Base-by-base conservation (phyloP, 805 yeast genomes). In the Yamadazyma paraphyllophila region DNA sequence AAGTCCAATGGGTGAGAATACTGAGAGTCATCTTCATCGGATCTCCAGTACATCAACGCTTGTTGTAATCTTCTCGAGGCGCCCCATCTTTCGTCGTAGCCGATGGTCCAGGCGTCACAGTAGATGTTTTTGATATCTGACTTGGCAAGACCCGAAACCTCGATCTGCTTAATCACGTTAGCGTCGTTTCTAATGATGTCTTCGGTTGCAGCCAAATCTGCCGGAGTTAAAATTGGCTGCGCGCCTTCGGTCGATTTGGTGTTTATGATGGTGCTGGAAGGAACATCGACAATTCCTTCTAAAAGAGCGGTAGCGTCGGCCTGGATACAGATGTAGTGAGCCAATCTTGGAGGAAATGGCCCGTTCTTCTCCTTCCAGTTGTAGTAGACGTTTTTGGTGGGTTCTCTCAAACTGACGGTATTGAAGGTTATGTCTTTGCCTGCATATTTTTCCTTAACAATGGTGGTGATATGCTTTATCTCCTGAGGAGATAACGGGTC, bases 31-130 rank as follows among this genome's bases (percentile, higher is more conserved):
- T 85, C 88, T 66, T 82, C 89, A 60, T 81, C 71, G 11, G 81
- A 71, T 70, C 90, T 77, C 77, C 83, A 86, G 73, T 83, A 85
- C 76, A 86, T 76, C 64, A 86, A 75, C 35, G 91, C 91, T 66
- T 85, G 94, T 66, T 85, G 92, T 50, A 85, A 75, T 67, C 94
- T 76, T 63, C 79, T 76, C 41, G 80, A 74, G 38, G 85, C 78
- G 36, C 92, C 92, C 86, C 88, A 85, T 67, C 92, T 76, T 69
- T 78, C 85, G 60, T 82, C 87, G 57, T 78, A 81, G 39, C 86
- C 86, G 58, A 82, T 81, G 27, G 85, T 78, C 85, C 85, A 80
- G 43, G 84, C 83, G 59, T 80, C 85, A 66, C 84, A 80, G 70
- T 78, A 80, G 39, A 80, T 70, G 51, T 77, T 72, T 58, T 74